Conservation (phyloP, 345 rosid genomes). For the Chamaenerion angustifolium region DNA sequence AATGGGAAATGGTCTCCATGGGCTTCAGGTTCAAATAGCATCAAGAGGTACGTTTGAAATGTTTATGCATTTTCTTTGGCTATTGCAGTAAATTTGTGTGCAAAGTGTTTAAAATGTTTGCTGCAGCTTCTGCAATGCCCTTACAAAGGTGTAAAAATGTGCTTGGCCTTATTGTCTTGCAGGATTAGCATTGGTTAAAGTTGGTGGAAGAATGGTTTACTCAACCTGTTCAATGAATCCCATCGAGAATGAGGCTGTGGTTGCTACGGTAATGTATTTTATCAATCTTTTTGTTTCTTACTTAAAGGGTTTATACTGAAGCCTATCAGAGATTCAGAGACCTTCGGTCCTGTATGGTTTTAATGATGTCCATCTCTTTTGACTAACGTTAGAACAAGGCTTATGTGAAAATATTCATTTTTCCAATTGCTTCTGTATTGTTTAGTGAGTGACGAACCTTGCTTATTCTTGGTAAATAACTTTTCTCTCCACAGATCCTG, state of each 20-base stretch:
- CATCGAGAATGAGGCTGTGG: conserved; percentile 94
- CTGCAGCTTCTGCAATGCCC: background rate
- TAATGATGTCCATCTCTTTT: no score
- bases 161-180: conserved; percentile 3
- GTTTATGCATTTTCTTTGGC: background rate
- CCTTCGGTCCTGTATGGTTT: no score
- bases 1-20: conserved; percentile 80
- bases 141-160: background rate
- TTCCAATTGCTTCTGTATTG: no score
- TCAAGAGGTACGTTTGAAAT: conserved; percentile 54
- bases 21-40: conserved; percentile 76
- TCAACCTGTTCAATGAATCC: conserved; percentile 99
- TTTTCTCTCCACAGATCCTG: conserved; percentile 38
- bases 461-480: background rate
- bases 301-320: background rate
- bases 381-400: no score
- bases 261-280: conserved; percentile 55
- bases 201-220: conserved; percentile 95
- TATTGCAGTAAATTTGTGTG: background rate
- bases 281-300: background rate
- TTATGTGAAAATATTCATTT: no score
- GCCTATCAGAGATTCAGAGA: no score
- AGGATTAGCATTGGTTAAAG: conserved; percentile 78
- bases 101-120: no score
- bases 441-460: no score